phyloP scores from a whole-genome alignment of 73 alveolate species.

The Breviolum minutum region DNA sequence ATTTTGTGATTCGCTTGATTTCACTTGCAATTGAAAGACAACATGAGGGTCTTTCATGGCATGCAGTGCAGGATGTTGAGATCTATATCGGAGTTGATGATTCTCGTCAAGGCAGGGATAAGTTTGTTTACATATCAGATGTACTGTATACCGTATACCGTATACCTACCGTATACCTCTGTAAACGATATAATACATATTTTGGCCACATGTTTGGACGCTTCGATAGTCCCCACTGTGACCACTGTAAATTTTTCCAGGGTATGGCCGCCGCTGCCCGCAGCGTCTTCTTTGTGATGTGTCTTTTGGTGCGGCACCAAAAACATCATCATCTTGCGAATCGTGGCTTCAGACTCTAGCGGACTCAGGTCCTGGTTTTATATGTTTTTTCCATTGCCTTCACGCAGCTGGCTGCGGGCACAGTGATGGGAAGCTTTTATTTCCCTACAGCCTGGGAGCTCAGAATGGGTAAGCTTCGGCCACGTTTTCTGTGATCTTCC shows the following conservation, averaged over 20 bases:
- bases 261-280: slow-evolving; percentile 87
- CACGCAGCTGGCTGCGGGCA: slow-evolving; percentile 84
- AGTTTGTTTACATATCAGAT: not conserved
- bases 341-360: not conserved
- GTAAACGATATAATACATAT: too few species aligned
- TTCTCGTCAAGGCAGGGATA: slow-evolving; percentile 22
- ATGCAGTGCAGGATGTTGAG: slow-evolving; percentile 50
- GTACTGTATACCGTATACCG: too few species aligned
- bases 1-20: too few species aligned
- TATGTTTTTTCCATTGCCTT: slow-evolving; percentile 70
- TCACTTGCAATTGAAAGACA: too few species aligned
- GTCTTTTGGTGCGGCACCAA: slow-evolving; percentile 13
- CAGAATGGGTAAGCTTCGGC: not conserved
- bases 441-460: slow-evolving; percentile 22
- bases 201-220: too few species aligned
- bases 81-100: slow-evolving; percentile 64
- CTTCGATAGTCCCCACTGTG: too few species aligned
- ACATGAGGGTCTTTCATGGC: too few species aligned
- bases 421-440: slow-evolving; percentile 54
- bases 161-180: too few species aligned
- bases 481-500: not conserved
- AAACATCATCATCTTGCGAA: not conserved
- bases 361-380: slow-evolving; percentile 22
- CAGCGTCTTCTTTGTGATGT: slow-evolving; percentile 65
- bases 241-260: not conserved